Conservation (phyloP, 306 rosid species). For the Fragaria nilgerrensis region DNA sequence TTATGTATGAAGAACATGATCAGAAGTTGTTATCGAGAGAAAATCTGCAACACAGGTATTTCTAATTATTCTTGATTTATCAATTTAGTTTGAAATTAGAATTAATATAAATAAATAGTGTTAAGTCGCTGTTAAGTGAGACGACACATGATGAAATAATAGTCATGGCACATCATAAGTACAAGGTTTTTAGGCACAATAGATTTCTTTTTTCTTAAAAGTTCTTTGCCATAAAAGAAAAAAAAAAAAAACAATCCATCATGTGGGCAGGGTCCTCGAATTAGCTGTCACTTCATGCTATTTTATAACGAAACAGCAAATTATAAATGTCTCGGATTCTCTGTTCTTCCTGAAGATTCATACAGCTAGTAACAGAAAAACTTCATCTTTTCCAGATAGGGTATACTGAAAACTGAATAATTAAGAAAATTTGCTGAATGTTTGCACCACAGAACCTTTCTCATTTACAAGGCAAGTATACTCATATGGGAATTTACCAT, state of each 20-base stretch:
- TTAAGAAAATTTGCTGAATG: conserved; percentile 6
- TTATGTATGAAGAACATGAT: no score
- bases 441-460: conserved; percentile 20
- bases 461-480: not conserved
- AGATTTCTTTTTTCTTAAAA: no score
- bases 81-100: no score
- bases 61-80: no score
- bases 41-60: no score
- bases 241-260: not conserved
- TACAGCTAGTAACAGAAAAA: no score
- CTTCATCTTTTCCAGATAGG: conserved; percentile 36
- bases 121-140: no score
- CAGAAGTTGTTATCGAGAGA: no score
- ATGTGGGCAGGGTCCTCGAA: not conserved
- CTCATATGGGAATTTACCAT: conserved; percentile 3
- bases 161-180: no score
- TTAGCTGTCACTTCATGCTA: conserved; percentile 9
- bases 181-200: no score
- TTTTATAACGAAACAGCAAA: not conserved
- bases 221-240: not conserved
- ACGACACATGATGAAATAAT: no score
- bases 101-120: no score
- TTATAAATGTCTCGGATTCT: not conserved
- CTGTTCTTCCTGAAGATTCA: conserved; percentile 23
- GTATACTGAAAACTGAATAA: conserved; percentile 20